A percentile compares a stretch with the other conserved stretches of the same genome.
Evolutionary conservation across 176 grass and related monocot genomes (phyloP).

Genomic region (Neostapfia colusana): DNA sequence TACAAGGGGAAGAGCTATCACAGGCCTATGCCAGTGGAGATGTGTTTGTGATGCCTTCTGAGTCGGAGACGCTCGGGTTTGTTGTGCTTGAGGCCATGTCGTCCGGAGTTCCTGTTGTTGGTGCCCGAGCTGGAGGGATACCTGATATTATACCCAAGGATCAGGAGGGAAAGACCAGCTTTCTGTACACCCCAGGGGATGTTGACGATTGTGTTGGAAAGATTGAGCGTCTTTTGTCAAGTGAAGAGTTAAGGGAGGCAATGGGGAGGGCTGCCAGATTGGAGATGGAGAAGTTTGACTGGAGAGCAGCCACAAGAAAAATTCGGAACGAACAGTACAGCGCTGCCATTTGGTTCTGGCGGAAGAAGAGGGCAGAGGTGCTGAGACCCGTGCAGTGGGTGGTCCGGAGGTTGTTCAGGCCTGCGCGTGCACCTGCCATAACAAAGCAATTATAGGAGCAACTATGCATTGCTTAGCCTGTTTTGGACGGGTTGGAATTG

Average conservation of each 20-base stretch:
- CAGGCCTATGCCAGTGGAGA: slow-evolving; percentile 75
- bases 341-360: slow-evolving; percentile 65
- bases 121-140: slow-evolving; percentile 62
- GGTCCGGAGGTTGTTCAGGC: slow-evolving; percentile 27
- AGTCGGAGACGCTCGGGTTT: slow-evolving; percentile 73
- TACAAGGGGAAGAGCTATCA: slow-evolving; percentile 74
- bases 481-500: neutral
- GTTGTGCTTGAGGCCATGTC: slow-evolving; percentile 80
- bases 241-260: slow-evolving; percentile 41
- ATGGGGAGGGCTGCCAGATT: slow-evolving; percentile 62
- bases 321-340: slow-evolving; percentile 73
- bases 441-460: slow-evolving; percentile 21
- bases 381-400: slow-evolving; percentile 56
- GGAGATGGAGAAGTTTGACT: slow-evolving; percentile 75
- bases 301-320: slow-evolving; percentile 56
- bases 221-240: slow-evolving; percentile 52
- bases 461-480: neutral
- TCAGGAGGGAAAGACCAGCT: slow-evolving; percentile 66
- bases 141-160: slow-evolving; percentile 65
- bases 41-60: slow-evolving; percentile 75
- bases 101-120: slow-evolving; percentile 64
- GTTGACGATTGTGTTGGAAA: slow-evolving; percentile 67
- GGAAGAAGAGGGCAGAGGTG: slow-evolving; percentile 57
- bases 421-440: neutral
- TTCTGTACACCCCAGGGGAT: slow-evolving; percentile 59